Evolutionary conservation across 441 rosid species (phyloP).

Genomic region (Erodium moschatum): DNA sequence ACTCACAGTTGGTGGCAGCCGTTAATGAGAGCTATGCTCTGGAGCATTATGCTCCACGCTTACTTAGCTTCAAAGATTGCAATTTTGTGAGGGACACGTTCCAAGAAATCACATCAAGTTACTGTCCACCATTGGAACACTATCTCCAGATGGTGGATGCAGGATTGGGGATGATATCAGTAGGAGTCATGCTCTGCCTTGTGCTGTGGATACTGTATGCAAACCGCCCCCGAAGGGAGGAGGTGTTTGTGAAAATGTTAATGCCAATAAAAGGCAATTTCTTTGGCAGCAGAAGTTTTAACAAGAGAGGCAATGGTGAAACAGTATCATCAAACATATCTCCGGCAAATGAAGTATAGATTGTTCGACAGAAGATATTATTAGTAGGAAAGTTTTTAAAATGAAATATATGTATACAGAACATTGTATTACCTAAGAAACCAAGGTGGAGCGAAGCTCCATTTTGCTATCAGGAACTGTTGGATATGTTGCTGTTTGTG

Average conservation of each 20-base stretch:
- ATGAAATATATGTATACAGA: background rate
- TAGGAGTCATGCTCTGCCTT: conserved; percentile 74
- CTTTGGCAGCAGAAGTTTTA: background rate
- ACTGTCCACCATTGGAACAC: conserved; percentile 65
- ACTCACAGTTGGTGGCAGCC: conserved; percentile 56
- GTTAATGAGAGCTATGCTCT: conserved; percentile 73
- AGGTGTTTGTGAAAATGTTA: conserved; percentile 54
- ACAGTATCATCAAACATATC: background rate
- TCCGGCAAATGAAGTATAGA: background rate
- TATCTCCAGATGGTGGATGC: conserved; percentile 58
- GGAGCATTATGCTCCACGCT: conserved; percentile 67
- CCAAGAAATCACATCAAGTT: conserved; percentile 49
- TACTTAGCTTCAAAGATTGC: conserved; percentile 79
- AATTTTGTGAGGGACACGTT: conserved; percentile 73
- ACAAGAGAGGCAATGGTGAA: background rate
- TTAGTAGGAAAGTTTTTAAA: background rate
- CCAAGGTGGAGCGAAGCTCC: background rate
- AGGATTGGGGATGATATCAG: conserved; percentile 72
- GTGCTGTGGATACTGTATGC: conserved; percentile 79
- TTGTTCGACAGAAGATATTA: too few species aligned
- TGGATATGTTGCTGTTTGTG: background rate
- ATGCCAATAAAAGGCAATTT: background rate
- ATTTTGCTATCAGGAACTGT: background rate
- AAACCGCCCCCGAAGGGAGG: conserved; percentile 98
- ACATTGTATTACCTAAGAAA: background rate